phyloP scores from a whole-genome alignment of 176 grass and related monocot species.

The barley (Hordeum vulgare) region DNA sequence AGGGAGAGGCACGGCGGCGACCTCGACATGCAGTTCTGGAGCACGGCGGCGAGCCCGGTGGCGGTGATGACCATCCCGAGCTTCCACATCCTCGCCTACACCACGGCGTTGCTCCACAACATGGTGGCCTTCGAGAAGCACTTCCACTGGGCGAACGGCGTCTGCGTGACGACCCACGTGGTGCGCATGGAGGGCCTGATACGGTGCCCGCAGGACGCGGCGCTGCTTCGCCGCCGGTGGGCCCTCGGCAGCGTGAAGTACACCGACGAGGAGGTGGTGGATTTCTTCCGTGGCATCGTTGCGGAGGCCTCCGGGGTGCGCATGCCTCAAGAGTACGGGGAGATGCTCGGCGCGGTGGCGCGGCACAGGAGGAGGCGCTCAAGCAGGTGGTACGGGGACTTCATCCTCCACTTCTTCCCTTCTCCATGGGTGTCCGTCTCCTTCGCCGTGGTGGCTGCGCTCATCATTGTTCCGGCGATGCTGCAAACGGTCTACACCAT shows the following conservation, averaged over 20 bases:
- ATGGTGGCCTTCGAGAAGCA: slow-evolving; percentile 39
- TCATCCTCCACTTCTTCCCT: slow-evolving; percentile 36
- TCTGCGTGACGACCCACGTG: slow-evolving; percentile 10
- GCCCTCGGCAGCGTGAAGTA: background rate
- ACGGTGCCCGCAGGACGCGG: slow-evolving; percentile 12
- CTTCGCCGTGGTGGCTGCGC: background rate
- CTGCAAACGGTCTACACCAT: slow-evolving; percentile 35
- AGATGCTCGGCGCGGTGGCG: background rate
- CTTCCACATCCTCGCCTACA: slow-evolving; percentile 31
- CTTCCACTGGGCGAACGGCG: slow-evolving; percentile 17
- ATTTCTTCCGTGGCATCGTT: slow-evolving; percentile 18
- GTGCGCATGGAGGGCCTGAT: slow-evolving; percentile 33
- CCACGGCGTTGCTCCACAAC: slow-evolving; percentile 20
- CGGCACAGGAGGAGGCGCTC: background rate
- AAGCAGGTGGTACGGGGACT: slow-evolving; percentile 10
- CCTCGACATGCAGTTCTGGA: slow-evolving; percentile 36
- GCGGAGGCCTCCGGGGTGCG: background rate
- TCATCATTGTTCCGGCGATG: slow-evolving; percentile 30
- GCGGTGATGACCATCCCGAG: slow-evolving; percentile 27
- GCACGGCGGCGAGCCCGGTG: background rate
- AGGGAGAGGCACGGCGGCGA: background rate
- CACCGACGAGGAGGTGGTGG: slow-evolving; percentile 13
- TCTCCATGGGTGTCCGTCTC: slow-evolving; percentile 41
- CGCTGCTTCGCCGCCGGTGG: slow-evolving; percentile 23
- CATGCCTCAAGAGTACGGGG: background rate